Base-by-base conservation (phyloP, 2,329 filamentous ascomycete species). In the Hirsutella minnesotensis region DNA sequence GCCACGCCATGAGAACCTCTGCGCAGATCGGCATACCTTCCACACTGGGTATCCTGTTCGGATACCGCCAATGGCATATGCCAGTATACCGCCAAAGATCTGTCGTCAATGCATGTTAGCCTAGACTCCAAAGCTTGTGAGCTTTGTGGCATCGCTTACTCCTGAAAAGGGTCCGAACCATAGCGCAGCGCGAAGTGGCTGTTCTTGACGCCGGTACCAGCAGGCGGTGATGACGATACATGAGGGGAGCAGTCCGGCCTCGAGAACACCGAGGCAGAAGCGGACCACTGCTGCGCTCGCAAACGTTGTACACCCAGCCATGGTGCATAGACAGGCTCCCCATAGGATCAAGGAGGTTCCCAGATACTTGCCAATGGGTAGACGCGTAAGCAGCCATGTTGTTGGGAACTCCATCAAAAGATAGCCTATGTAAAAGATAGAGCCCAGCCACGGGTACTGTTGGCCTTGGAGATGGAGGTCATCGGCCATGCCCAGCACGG, bases 361-460 rank as follows among this genome's bases (percentile, higher is more conserved):
- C 9, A 73, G 57, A 45, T 67, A 70, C 48, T 69, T 70, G 9
- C 61, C 69, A 2, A 67, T 54, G 1, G 68, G 69, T 12, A 73
- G 51, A 4, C 66, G 65, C 22, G 69, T 64, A 24, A 75, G 57
- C 22, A 74, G 54, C 4, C 68, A 51, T 0, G 68, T 67, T 1
- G 68, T 69, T 0, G 72, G 68, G 44, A 70, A 73, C 15, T 70
- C 65, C 53, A 66, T 69, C 12, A 62, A 56, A 1, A 76, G 63
- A 50, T 75, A 73, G 21, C 63, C 63, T 22, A 66, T 56, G 51
- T 66, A 66, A 38, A 66, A 61, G 36, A 64, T 56, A 10, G 58
- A 60, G 36, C 59, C 55, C 0, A 87, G 66, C 83, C 83, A 87
- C 19, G 70, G 74, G 54, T 81, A 87, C 61, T 85, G 57, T 36